These are phyloP conservation scores for Entophlyctis luteolus DNA, from an alignment of 192 early-diverging fungal genomes.

Conservation along the genomic window DNA sequence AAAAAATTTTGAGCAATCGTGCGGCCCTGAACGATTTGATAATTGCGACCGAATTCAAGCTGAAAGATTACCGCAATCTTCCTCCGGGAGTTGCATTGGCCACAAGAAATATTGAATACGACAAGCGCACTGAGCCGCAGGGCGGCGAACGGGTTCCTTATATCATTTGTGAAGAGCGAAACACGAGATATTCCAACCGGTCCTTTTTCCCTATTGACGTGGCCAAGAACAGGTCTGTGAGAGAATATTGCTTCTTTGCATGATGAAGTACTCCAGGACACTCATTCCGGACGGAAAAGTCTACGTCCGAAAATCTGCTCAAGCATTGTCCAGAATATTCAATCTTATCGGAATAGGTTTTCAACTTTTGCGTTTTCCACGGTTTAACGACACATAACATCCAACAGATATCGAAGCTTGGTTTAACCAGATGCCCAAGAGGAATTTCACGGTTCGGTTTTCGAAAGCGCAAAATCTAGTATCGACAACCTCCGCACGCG, in stretches of 20 bases:
- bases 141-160: constrained; percentile 88
- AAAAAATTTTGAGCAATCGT: constrained; percentile 64
- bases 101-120: constrained; percentile 59
- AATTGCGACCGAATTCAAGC: constrained; percentile 82
- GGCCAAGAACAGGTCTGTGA: constrained; percentile 34
- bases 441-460: constrained; percentile 44
- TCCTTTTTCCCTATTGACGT: constrained; percentile 66
- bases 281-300: constrained; percentile 72
- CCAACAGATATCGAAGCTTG: constrained; percentile 61
- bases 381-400: constrained; percentile 1
- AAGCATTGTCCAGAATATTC: constrained; percentile 73
- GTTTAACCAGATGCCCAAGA: constrained; percentile 72
- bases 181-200: constrained; percentile 66
- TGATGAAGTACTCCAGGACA: too few species aligned
- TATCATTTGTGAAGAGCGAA: constrained; percentile 71
- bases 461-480: constrained; percentile 5
- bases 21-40: constrained; percentile 76
- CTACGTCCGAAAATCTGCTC: constrained; percentile 82
- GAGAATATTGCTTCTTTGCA: too few species aligned
- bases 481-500: background rate
- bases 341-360: constrained; percentile 70
- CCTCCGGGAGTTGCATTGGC: constrained; percentile 74
- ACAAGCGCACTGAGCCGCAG: constrained; percentile 75
- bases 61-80: constrained; percentile 70
- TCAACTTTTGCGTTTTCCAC: constrained; percentile 15